These are phyloP conservation scores for Asterophora lycoperdoides DNA, from an alignment of 768 basidiomycete species.

Conservation along the genomic window DNA sequence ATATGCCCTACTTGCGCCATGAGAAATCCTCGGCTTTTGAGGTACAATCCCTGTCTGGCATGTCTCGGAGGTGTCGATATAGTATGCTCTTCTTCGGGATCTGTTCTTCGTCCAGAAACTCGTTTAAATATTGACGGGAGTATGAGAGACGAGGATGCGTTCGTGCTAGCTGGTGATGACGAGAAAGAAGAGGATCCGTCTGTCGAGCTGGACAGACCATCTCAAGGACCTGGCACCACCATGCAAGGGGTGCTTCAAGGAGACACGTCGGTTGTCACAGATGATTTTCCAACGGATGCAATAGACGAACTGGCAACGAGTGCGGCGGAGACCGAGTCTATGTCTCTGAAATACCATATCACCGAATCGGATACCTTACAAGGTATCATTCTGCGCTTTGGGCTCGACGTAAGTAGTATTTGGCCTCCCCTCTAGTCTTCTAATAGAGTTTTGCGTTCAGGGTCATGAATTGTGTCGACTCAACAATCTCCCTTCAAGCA, in stretches of 20 bases:
- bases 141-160: slow-evolving; percentile 56
- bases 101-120: slow-evolving; percentile 2
- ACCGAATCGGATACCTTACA: slow-evolving; percentile 54
- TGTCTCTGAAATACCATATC: slow-evolving; percentile 47
- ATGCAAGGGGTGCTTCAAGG: neutral
- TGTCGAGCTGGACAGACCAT: neutral
- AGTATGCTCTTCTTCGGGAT: slow-evolving; percentile 16
- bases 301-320: neutral
- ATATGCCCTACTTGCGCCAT: slow-evolving; percentile 61
- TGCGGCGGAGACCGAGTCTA: neutral
- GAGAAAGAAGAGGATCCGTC: slow-evolving; percentile 20
- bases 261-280: neutral
- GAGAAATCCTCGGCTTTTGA: slow-evolving; percentile 56
- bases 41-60: slow-evolving; percentile 69
- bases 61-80: slow-evolving; percentile 59
- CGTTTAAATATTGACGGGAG: slow-evolving; percentile 48
- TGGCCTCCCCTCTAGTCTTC: neutral
- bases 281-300: neutral
- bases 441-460: slow-evolving; percentile 25
- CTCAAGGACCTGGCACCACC: neutral
- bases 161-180: slow-evolving; percentile 62
- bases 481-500: slow-evolving; percentile 62
- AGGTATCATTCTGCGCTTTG: slow-evolving; percentile 59
- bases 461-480: slow-evolving; percentile 57
- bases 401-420: slow-evolving; percentile 51